Evolutionary conservation across 257 asterid species (phyloP).

Genomic region (Asclepias syriaca): DNA sequence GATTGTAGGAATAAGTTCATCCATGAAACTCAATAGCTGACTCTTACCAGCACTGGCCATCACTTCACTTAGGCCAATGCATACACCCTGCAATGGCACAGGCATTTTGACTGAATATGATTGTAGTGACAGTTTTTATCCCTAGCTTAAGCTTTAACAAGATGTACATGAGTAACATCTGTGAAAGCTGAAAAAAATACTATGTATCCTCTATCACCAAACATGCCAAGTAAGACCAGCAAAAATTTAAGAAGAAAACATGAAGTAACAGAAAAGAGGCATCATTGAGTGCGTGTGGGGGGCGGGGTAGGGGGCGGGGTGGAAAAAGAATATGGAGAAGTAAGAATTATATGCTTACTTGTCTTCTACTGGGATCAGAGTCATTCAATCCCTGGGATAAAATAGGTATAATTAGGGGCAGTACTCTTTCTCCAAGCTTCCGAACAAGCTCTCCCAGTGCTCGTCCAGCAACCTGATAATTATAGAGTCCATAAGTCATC

Average conservation of each 20-base stretch:
- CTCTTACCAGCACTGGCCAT: constrained; percentile 96
- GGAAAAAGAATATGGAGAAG: constrained; percentile 1
- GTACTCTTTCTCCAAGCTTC: constrained; percentile 99
- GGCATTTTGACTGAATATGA: constrained; percentile 1
- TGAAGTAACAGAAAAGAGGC: not conserved
- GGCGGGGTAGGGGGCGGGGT: too few species aligned
- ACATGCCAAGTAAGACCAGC: not conserved
- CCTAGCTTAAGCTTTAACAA: not conserved
- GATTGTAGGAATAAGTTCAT: constrained; percentile 83
- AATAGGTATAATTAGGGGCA: constrained; percentile 88
- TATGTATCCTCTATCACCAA: not conserved
- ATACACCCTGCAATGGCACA: constrained; percentile 68
- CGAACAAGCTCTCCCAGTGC: constrained; percentile 97
- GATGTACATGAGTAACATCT: not conserved
- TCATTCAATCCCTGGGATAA: constrained; percentile 79
- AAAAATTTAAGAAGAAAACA: not conserved
- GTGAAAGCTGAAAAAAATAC: not conserved
- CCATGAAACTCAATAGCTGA: constrained; percentile 87
- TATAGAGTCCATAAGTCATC: not conserved
- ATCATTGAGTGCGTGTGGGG: not conserved
- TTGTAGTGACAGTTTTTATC: not conserved
- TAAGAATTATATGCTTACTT: constrained; percentile 38
- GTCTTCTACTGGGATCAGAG: constrained; percentile 83
- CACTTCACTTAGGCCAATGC: constrained; percentile 96
- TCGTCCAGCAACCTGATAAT: constrained; percentile 85